Percentiles rank a stretch among this genome's conserved stretches.
phyloP scores from a whole-genome alignment of 2,329 filamentous ascomycete genomes.

The Gnomoniopsis sp. region DNA sequence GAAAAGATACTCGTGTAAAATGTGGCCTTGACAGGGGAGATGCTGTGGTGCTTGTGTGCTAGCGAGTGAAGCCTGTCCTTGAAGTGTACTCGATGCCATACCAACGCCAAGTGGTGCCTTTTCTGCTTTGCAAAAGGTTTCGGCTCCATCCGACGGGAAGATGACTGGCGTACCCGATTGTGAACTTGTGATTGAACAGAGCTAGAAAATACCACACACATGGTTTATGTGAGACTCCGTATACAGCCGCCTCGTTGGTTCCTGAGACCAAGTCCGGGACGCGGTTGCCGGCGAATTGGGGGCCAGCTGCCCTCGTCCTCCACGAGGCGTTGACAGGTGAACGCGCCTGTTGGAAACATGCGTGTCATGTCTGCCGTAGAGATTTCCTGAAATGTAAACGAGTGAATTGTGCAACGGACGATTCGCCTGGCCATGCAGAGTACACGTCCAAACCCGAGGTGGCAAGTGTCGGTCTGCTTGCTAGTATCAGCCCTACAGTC shows the following conservation, averaged over 20 bases:
- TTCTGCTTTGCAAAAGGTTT: background rate
- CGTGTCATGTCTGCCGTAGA: background rate
- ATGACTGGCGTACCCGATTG: slow-evolving; percentile 1
- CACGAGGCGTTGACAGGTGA: background rate
- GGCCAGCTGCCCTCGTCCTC: background rate
- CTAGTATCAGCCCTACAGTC: slow-evolving; percentile 13
- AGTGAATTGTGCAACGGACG: background rate
- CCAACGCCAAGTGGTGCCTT: background rate
- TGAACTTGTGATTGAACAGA: slow-evolving; percentile 2
- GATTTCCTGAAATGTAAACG: background rate
- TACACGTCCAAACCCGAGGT: background rate
- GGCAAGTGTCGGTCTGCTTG: background rate
- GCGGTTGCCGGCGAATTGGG: background rate
- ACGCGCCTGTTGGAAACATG: background rate
- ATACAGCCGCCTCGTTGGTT: background rate
- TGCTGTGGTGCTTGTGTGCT: slow-evolving; percentile 3
- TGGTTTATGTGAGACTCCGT: slow-evolving; percentile 9
- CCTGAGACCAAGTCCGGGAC: background rate
- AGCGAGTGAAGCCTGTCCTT: background rate
- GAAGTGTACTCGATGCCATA: slow-evolving; percentile 7
- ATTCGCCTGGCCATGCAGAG: background rate
- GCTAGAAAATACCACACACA: background rate
- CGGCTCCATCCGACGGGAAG: slow-evolving; percentile 11
- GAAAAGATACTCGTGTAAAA: background rate
- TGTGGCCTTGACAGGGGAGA: slow-evolving; percentile 7